Conservation (phyloP, 257 asterid species). For the Craterostigma plantagineum region DNA sequence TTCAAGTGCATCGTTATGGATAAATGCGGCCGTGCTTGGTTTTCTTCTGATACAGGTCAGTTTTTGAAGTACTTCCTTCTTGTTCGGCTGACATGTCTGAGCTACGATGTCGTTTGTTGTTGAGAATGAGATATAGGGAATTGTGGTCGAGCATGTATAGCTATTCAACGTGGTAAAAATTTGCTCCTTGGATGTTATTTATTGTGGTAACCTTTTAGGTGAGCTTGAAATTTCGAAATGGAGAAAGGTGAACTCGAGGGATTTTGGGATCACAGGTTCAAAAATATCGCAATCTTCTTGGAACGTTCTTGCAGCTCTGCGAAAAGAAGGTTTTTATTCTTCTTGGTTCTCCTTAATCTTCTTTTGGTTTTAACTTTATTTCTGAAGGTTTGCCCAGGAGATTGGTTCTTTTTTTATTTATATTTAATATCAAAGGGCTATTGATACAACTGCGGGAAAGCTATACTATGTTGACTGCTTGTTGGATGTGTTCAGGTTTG, state of each 20-base stretch:
- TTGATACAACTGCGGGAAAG: neutral
- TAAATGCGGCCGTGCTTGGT: no score
- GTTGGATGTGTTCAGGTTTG: slow-evolving; percentile 31
- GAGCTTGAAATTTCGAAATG: slow-evolving; percentile 31
- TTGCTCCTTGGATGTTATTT: no score
- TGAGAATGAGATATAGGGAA: no score
- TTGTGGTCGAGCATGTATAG: no score
- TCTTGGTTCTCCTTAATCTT: slow-evolving; percentile 1
- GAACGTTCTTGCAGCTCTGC: slow-evolving; percentile 39
- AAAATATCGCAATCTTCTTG: slow-evolving; percentile 35
- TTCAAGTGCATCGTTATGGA: no score
- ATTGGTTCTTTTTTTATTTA: neutral
- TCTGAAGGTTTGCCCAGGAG: slow-evolving; percentile 1
- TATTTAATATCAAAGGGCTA: neutral
- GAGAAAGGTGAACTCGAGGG: slow-evolving; percentile 49
- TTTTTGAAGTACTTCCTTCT: no score
- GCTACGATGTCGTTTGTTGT: no score
- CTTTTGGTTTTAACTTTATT: slow-evolving; percentile 1
- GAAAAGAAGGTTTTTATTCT: slow-evolving; percentile 30
- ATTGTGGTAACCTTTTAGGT: slow-evolving; percentile 20
- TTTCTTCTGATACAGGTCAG: no score
- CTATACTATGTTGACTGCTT: slow-evolving; percentile 9
- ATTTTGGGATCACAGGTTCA: slow-evolving; percentile 35
- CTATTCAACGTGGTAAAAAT: no score
- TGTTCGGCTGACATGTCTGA: no score